Conservation (phyloP, 768 basidiomycete genomes). For the Rubroboletus satanas region DNA sequence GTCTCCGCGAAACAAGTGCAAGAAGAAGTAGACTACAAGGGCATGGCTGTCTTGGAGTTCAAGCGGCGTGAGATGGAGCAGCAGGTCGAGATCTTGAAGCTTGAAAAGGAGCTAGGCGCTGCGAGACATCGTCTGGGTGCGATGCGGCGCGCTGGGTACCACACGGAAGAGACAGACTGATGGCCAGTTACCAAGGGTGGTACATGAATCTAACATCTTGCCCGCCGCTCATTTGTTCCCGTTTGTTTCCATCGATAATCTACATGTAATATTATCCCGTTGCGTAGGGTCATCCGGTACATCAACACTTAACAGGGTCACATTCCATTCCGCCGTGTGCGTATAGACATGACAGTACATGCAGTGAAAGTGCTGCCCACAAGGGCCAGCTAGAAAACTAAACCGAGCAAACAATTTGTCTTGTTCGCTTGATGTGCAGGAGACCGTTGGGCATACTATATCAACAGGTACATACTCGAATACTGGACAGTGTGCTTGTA, state of each 20-base stretch:
- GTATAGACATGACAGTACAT: background rate
- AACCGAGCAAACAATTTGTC: background rate
- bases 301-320: background rate
- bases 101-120: conserved; percentile 93
- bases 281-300: background rate
- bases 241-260: conserved; percentile 16
- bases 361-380: background rate
- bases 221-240: background rate
- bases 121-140: conserved; percentile 77
- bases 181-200: background rate
- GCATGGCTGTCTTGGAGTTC: conserved; percentile 93
- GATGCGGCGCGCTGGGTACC: conserved; percentile 87
- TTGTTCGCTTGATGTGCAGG: background rate
- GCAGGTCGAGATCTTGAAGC: conserved; percentile 94
- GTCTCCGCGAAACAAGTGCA: conserved; percentile 80
- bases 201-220: background rate
- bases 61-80: conserved; percentile 99
- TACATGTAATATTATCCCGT: conserved; percentile 25
- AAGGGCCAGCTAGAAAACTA: background rate
- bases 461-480: background rate
- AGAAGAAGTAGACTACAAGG: conserved; percentile 80
- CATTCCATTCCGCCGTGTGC: background rate
- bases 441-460: background rate
- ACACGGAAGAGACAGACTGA: conserved; percentile 78
- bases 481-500: background rate